A percentile compares a stretch with the other conserved stretches of the same genome.
Evolutionary conservation across 805 yeast genomes (phyloP).

Genomic region (Ogataea corticis): DNA sequence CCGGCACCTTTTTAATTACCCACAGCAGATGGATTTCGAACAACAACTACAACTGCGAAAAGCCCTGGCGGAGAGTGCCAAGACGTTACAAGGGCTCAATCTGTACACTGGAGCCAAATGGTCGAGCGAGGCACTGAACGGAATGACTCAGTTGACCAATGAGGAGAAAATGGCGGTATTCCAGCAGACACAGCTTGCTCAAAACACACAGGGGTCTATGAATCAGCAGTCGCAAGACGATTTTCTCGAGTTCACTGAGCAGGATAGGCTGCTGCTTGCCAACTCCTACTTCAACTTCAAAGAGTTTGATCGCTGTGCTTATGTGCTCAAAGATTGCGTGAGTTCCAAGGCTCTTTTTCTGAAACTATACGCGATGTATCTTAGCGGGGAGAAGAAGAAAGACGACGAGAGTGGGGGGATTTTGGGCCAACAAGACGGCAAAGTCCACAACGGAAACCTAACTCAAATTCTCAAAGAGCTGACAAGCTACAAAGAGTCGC

Average conservation of each 20-base stretch:
- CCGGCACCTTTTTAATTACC: no score
- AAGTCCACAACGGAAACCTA: slow-evolving; percentile 31
- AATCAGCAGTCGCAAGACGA: slow-evolving; percentile 23
- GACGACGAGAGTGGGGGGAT: slow-evolving; percentile 75
- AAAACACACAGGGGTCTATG: slow-evolving; percentile 12
- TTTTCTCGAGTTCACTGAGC: slow-evolving; percentile 36
- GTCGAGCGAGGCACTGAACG: slow-evolving; percentile 79
- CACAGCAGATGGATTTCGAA: slow-evolving; percentile 28
- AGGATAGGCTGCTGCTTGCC: slow-evolving; percentile 57
- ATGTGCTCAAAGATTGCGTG: slow-evolving; percentile 50
- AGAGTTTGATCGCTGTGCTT: slow-evolving; percentile 80
- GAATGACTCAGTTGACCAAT: slow-evolving; percentile 39
- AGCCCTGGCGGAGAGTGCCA: slow-evolving; percentile 42
- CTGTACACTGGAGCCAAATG: slow-evolving; percentile 76
- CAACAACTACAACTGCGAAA: slow-evolving; percentile 27
- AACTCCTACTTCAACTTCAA: slow-evolving; percentile 74
- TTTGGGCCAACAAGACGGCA: slow-evolving; percentile 43
- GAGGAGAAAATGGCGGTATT: slow-evolving; percentile 24
- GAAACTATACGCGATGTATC: slow-evolving; percentile 63
- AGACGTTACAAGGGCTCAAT: slow-evolving; percentile 53
- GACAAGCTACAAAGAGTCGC: slow-evolving; percentile 30
- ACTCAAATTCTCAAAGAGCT: slow-evolving; percentile 44
- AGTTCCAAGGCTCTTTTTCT: slow-evolving; percentile 60
- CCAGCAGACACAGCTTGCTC: slow-evolving; percentile 18
- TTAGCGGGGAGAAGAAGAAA: slow-evolving; percentile 75